Evolutionary conservation across 768 basidiomycete genomes (phyloP).

Genomic region (Rhodotorula kratochvilovae): DNA sequence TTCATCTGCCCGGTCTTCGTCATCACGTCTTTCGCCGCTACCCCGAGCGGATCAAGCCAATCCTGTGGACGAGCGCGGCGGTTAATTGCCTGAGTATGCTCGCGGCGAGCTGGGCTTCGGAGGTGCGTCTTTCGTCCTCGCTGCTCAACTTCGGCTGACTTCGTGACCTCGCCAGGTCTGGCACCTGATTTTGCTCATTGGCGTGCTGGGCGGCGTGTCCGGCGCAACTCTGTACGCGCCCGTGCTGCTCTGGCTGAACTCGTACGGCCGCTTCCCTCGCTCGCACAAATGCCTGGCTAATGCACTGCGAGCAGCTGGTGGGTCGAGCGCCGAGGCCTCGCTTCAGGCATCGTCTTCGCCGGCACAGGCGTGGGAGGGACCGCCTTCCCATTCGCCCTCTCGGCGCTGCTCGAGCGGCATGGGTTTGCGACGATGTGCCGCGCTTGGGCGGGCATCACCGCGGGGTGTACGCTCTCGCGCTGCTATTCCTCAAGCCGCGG

Average conservation of each 20-base stretch:
- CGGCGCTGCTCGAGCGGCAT: slow-evolving; percentile 1
- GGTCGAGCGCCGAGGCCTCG: slow-evolving; percentile 1
- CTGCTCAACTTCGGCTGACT: background rate
- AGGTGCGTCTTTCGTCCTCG: background rate
- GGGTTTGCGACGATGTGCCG: slow-evolving; percentile 37
- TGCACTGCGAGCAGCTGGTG: background rate
- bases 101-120: slow-evolving; percentile 19
- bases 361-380: slow-evolving; percentile 24
- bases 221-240: slow-evolving; percentile 32
- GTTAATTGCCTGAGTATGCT: slow-evolving; percentile 27
- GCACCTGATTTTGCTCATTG: slow-evolving; percentile 33
- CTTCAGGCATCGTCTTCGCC: slow-evolving; percentile 23
- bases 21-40: slow-evolving; percentile 28
- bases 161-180: slow-evolving; percentile 3
- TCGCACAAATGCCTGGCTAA: background rate
- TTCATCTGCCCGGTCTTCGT: slow-evolving; percentile 16
- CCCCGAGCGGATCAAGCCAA: slow-evolving; percentile 23
- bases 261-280: background rate
- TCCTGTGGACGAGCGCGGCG: slow-evolving; percentile 1
- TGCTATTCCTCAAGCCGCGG: slow-evolving; percentile 15
- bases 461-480: background rate
- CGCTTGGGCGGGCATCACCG: slow-evolving; percentile 24
- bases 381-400: slow-evolving; percentile 23
- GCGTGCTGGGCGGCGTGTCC: slow-evolving; percentile 12
- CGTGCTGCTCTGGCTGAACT: slow-evolving; percentile 28